Evolutionary conservation across 2,329 filamentous ascomycete species (phyloP), one percentile per base, ranked within the genome.

Genomic region (Monilinia laxa): DNA sequence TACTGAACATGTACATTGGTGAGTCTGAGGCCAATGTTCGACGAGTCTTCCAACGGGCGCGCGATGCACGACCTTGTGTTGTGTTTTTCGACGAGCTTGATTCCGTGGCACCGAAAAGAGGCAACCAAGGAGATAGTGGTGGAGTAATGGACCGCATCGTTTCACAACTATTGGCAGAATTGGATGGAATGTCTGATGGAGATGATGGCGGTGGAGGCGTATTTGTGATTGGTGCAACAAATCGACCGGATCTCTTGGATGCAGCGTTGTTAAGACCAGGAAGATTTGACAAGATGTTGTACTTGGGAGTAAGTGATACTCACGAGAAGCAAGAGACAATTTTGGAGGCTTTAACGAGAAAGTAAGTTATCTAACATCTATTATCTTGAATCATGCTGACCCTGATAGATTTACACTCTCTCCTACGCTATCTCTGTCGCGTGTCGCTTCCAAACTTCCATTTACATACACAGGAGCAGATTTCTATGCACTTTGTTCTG

Each of bases 121-220:
- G 95, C 49, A 98, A 98, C 75, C 94, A 98, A 78, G 95, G 95
- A 59, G 95, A 98, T 75, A 97, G 92, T 70, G 94, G 95, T 67
- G 95, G 95, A 75, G 95, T 98, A 66, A 98, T 98, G 94, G 95
- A 98, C 77, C 88, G 95, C 65, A 98, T 98, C 71, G 94, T 99
- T 62, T 95, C 90, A 68, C 95, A 98, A 80, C 81, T 99, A 55
- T 85, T 99, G 14, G 95, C 95, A 0, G 95, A 99, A 79, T 83
- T 99, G 28, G 95, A 99, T 76, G 95, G 95, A 62, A 99, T 99
- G 95, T 97, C 93, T 63, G 90, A 94, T 71, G 93, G 92, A 20
- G 92, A 93, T 68, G 92, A 93, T 70, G 86, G 85, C 0, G 85
- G 82, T 12, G 91, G 91, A 14, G 93, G 93, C 25, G 94, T 98